Base-by-base conservation (phyloP, 495 filamentous ascomycete species). In the Trichoderma reesei region DNA sequence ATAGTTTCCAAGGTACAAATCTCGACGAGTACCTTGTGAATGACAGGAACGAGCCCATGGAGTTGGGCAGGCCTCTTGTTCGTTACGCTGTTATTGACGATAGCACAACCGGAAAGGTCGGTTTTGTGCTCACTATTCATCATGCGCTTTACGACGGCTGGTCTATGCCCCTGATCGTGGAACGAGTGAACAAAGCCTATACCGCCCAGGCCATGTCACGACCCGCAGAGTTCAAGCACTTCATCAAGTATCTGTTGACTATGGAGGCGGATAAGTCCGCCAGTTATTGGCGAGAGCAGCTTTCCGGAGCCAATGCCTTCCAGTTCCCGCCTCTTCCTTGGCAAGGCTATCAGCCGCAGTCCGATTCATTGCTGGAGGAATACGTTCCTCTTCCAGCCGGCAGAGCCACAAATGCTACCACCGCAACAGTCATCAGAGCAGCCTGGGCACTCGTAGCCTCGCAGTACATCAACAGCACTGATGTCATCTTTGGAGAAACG, bases 71-170 rank as follows among this genome's bases (percentile, higher is more conserved):
- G 51, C 73, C 76, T 5, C 73, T 88, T 13, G 78, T 82, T 18
- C 77, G 81, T 37, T 86, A 83, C 62, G 81, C 78, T 5, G 75
- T 87, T 31, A 68, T 87, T 10, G 70, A 74, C 18, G 71, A 79
- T 70, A 11, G 6, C n/a, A 20, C 36, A 9, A 39, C 36, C 8
- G 69, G 70, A 72, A 64, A 73, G 68, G 37, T 65, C 33, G 65
- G 81, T 65, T 82, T 88, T 67, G 76, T 87, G 6, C 79, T 84
- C 72, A 89, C 85, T 2, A 78, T 86, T 60, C 86, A 89, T 65
- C 87, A 90, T 63, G 82, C 83, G 1, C 68, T 90, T 2, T 91
- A 89, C 65, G 87, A 90, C 62, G 86, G 86, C 18, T 88, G 85
- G 84, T 85, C 80, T 8, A 79, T 85, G 71, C 76, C 78, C 6